Evolutionary conservation across 192 early-diverging fungal species (phyloP), one percentile per base, ranked within the genome.

Genomic region (Piromyces sp.): DNA sequence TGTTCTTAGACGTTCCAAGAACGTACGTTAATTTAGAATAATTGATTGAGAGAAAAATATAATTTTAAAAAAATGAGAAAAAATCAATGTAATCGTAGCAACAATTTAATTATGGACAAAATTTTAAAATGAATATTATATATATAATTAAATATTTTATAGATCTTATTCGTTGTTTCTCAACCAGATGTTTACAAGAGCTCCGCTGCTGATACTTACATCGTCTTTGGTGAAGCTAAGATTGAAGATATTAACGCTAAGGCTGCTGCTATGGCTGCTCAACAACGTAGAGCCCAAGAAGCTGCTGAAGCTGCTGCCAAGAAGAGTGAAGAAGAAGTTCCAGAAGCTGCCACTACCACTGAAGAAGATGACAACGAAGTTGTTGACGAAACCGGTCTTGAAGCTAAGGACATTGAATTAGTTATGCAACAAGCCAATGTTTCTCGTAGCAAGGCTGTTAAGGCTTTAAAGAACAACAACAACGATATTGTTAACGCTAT

Each of bases 401-500:
- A 93, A 79, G 93, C 87, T 84, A 94, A 94, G 88, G 96, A 99
- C 87, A 94, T 98, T 86, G 96, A 96, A 85, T 89, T 99, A 79
- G 95, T 99, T 84, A 93, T 98, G 87, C 83, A 85, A 78, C 97
- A 99, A 91, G 95, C 95, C 83, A 92, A 91, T 86, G 93, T 93
- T 85, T 89, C 90, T 81, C 94, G 96, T 78, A 84, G 89, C 87
- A 94, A 95, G 91, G 97, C 97, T 31, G 89, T 98, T 86, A 93
- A 93, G 88, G 96, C 96, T 36, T 90, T 99, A 84, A 95, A 93
- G 89, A 88, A 88, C 82, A 92, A 94, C 89, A 84, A 90, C 85
- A 94, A 91, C 88, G 95, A 99, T 86, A 93, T 97, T 82, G 93
- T 99, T 85, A 97, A 97, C 86, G 95, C 97, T 82, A 97, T 98